phyloP scores from a whole-genome alignment of 2,329 filamentous ascomycete genomes.

The Salinomyces thailandicus region DNA sequence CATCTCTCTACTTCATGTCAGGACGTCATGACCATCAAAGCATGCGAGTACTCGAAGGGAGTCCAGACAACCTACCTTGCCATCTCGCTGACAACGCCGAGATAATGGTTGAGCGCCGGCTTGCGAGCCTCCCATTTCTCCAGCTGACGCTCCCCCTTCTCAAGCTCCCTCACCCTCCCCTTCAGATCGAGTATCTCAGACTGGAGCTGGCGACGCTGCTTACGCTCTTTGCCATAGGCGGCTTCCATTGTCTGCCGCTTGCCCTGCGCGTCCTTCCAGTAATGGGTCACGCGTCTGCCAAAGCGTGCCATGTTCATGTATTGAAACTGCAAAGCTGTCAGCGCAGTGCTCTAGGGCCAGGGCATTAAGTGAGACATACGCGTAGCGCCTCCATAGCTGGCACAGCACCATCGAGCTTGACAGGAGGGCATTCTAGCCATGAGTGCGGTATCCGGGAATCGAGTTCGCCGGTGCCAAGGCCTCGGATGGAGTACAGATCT shows the following conservation, averaged over 20 bases:
- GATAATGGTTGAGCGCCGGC: slow-evolving; percentile 26
- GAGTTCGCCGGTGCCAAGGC: slow-evolving; percentile 32
- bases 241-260: slow-evolving; percentile 15
- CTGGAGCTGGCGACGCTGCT: slow-evolving; percentile 14
- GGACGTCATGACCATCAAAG: slow-evolving; percentile 4
- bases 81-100: slow-evolving; percentile 26
- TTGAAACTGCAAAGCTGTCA: slow-evolving; percentile 34
- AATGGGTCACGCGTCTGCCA: slow-evolving; percentile 16
- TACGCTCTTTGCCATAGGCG: slow-evolving; percentile 17
- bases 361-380: slow-evolving; percentile 19
- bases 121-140: slow-evolving; percentile 25
- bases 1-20: slow-evolving; percentile 20
- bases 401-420: slow-evolving; percentile 28
- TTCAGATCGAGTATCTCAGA: slow-evolving; percentile 12
- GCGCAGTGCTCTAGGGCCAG: not conserved
- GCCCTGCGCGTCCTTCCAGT: slow-evolving; percentile 15
- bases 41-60: too few species aligned
- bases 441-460: slow-evolving; percentile 33
- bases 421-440: slow-evolving; percentile 37
- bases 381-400: slow-evolving; percentile 34
- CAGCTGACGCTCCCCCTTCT: slow-evolving; percentile 18
- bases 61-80: slow-evolving; percentile 23
- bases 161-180: slow-evolving; percentile 12
- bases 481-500: slow-evolving; percentile 36
- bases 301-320: slow-evolving; percentile 31